Percentiles rank a stretch among this genome's conserved stretches.
Evolutionary conservation across 371 early-diverging fungal species (phyloP).

Genomic region (Nematocida ironsii): DNA sequence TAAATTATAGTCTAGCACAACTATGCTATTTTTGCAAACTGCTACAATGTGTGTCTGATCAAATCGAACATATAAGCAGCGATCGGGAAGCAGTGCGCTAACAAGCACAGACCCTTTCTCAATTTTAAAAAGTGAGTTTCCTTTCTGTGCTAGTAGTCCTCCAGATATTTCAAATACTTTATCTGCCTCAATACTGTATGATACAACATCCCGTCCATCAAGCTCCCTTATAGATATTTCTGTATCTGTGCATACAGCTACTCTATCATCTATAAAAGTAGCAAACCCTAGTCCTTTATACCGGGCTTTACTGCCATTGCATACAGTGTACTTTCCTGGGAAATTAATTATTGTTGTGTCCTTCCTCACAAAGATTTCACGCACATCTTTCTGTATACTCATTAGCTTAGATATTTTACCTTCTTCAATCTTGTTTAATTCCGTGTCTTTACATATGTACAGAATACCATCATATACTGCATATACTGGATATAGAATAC

Average conservation of each 20-base stretch:
- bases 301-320: not conserved
- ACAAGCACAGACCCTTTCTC: conserved; percentile 7
- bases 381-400: conserved; percentile 36
- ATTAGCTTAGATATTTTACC: conserved; percentile 20
- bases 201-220: conserved; percentile 56
- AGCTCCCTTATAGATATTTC: conserved; percentile 42
- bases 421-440: conserved; percentile 39
- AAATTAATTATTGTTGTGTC: conserved; percentile 55
- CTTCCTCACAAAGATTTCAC: conserved; percentile 25
- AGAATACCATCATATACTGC: conserved; percentile 68
- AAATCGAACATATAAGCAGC: conserved; percentile 4
- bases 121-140: conserved; percentile 25
- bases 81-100: conserved; percentile 17
- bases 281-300: conserved; percentile 37
- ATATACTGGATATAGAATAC: conserved; percentile 85
- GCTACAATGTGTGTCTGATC: conserved; percentile 24
- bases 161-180: conserved; percentile 33
- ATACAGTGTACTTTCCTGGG: not conserved
- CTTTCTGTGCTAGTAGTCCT: conserved; percentile 30
- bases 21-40: conserved; percentile 72
- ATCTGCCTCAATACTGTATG: conserved; percentile 1
- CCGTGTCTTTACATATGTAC: conserved; percentile 36
- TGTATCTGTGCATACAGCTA: conserved; percentile 13
- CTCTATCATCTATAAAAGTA: not conserved
- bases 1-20: conserved; percentile 78